Conservation (phyloP, 805 yeast genomes). For the Saccharomycopsis sp. region DNA sequence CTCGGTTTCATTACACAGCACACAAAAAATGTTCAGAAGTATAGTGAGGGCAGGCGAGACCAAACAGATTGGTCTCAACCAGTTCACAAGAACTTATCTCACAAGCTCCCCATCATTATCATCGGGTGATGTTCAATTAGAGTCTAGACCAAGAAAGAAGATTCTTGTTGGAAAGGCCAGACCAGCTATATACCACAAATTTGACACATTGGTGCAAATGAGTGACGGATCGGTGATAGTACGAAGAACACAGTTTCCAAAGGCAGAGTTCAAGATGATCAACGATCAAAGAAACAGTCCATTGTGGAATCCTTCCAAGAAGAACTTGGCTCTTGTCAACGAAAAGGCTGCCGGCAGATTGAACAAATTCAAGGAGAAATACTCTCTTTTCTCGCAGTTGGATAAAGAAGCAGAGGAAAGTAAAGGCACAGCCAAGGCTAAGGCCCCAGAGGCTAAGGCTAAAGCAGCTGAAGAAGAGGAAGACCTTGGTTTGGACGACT, state of each 20-base stretch:
- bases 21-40: background rate
- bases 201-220: slow-evolving; percentile 81
- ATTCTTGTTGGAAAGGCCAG: slow-evolving; percentile 78
- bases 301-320: slow-evolving; percentile 83
- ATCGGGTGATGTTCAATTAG: slow-evolving; percentile 18
- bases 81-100: slow-evolving; percentile 13
- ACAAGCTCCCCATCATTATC: slow-evolving; percentile 14
- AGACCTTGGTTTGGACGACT: slow-evolving; percentile 36
- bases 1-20: background rate
- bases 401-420: slow-evolving; percentile 22
- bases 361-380: slow-evolving; percentile 65
- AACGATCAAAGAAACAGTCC: slow-evolving; percentile 84
- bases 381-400: slow-evolving; percentile 42
- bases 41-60: background rate
- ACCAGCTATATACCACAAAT: slow-evolving; percentile 88
- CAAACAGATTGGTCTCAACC: background rate
- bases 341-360: slow-evolving; percentile 81
- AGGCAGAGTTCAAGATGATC: slow-evolving; percentile 76
- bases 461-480: slow-evolving; percentile 25
- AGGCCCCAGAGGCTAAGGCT: slow-evolving; percentile 27
- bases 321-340: slow-evolving; percentile 66
- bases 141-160: slow-evolving; percentile 54
- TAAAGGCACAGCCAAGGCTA: slow-evolving; percentile 15
- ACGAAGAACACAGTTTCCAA: slow-evolving; percentile 83
- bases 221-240: slow-evolving; percentile 88